phyloP scores from a whole-genome alignment of 345 rosid species.

The Excoecaria cochinchinensis region DNA sequence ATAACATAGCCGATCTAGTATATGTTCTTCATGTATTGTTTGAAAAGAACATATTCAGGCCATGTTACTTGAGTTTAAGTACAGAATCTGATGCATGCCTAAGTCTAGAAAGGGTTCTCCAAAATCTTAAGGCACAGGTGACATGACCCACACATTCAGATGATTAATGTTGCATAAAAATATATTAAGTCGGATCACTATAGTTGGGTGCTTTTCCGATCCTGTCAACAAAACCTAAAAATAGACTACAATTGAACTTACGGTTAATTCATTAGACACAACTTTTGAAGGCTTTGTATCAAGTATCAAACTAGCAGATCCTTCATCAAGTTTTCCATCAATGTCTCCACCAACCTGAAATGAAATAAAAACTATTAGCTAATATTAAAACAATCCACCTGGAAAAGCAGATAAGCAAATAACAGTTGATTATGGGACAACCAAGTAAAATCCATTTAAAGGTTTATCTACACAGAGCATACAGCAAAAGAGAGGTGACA shows the following conservation, averaged over 20 bases:
- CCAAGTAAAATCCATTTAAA: not conserved
- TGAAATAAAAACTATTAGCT: constrained; percentile 20
- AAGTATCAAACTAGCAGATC: constrained; percentile 78
- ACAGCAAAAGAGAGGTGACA: not conserved
- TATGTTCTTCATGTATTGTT: not conserved
- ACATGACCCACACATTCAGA: not conserved
- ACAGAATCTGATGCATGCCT: not conserved
- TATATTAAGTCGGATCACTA: not conserved
- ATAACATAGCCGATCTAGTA: not conserved
- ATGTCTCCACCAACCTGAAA: constrained; percentile 68
- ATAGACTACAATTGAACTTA: constrained; percentile 46
- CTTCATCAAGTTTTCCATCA: constrained; percentile 91
- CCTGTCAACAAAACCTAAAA: not conserved
- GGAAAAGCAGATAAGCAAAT: not conserved
- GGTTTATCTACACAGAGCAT: not conserved
- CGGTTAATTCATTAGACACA: constrained; percentile 82
- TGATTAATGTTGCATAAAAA: not conserved
- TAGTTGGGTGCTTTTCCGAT: not conserved
- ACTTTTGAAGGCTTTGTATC: constrained; percentile 97
- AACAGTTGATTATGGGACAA: not conserved
- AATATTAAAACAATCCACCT: constrained; percentile 4
- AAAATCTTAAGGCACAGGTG: not conserved
- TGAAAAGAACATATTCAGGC: not conserved
- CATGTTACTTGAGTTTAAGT: not conserved
- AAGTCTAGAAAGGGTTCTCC: not conserved